Conservation (phyloP, 805 yeast genomes). For the Starmerella bombicola region DNA sequence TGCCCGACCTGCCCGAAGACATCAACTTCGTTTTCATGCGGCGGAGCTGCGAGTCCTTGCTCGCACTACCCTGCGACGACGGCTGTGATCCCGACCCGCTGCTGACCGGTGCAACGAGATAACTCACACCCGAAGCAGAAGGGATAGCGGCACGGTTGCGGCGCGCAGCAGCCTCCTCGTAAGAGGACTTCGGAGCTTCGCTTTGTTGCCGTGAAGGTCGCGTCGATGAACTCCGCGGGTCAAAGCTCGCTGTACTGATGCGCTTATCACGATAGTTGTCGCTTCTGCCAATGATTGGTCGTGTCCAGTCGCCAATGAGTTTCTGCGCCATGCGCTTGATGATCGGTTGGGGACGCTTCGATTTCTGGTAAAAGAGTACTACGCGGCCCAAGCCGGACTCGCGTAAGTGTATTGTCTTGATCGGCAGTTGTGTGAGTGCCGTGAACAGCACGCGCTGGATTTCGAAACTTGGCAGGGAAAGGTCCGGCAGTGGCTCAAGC, state of each 20-base stretch:
- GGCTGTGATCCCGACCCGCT: slow-evolving; percentile 30
- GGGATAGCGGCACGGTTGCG: slow-evolving; percentile 94
- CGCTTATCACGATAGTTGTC: slow-evolving; percentile 86
- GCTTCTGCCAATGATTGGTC: slow-evolving; percentile 92
- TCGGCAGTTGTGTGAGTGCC: slow-evolving; percentile 67
- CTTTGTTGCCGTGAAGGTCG: slow-evolving; percentile 23
- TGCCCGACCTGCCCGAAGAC: slow-evolving; percentile 28
- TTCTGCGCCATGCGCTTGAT: slow-evolving; percentile 82
- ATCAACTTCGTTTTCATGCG: slow-evolving; percentile 51
- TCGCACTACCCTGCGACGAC: slow-evolving; percentile 27
- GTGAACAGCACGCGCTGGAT: slow-evolving; percentile 78
- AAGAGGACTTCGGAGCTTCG: slow-evolving; percentile 37
- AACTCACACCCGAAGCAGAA: slow-evolving; percentile 76
- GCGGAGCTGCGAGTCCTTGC: slow-evolving; percentile 66
- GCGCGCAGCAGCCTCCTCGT: slow-evolving; percentile 82
- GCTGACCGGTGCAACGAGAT: slow-evolving; percentile 79
- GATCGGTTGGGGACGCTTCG: slow-evolving; percentile 75
- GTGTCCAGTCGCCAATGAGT: slow-evolving; percentile 92
- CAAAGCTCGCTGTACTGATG: slow-evolving; percentile 53
- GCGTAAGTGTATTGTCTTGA: slow-evolving; percentile 87
- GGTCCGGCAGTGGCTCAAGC: slow-evolving; percentile 97
- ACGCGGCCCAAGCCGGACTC: slow-evolving; percentile 93
- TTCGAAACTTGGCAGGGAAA: slow-evolving; percentile 92
- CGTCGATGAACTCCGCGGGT: slow-evolving; percentile 26
- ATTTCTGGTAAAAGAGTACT: slow-evolving; percentile 80